Conservation (phyloP, 192 early-diverging fungal genomes). For the Geranomyces michiganensis region DNA sequence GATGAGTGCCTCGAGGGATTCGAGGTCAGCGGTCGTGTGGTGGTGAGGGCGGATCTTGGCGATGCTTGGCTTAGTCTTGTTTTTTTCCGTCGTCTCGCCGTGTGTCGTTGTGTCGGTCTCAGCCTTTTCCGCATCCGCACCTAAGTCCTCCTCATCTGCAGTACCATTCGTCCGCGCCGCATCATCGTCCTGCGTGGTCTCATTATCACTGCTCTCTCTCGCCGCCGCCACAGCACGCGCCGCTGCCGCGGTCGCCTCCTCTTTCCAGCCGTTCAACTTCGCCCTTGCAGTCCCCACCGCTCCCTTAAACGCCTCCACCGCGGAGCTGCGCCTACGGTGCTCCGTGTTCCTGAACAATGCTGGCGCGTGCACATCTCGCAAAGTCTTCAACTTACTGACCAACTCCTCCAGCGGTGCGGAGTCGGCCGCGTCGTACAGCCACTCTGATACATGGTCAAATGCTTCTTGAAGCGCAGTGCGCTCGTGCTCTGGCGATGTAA, state of each 20-base stretch:
- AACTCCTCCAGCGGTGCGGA: slow-evolving; percentile 55
- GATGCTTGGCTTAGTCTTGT: neutral
- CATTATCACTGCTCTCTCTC: slow-evolving; percentile 4
- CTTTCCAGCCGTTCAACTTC: neutral
- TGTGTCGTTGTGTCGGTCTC: too few relatives aligned
- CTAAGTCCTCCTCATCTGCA: neutral
- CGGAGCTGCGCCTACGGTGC: slow-evolving; percentile 55
- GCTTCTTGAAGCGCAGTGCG: slow-evolving; percentile 62
- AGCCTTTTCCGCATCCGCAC: slow-evolving; percentile 6
- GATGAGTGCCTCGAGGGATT: slow-evolving; percentile 46
- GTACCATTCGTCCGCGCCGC: neutral
- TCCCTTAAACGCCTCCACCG: slow-evolving; percentile 27
- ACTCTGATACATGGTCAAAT: slow-evolving; percentile 69
- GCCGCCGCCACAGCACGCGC: neutral
- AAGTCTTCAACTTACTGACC: slow-evolving; percentile 37
- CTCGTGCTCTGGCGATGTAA: slow-evolving; percentile 73
- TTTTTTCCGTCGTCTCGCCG: too few relatives aligned
- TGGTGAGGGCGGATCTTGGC: neutral
- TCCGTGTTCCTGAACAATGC: slow-evolving; percentile 54
- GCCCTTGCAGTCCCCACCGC: slow-evolving; percentile 5
- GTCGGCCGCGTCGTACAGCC: slow-evolving; percentile 85
- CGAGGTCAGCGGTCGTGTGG: slow-evolving; percentile 38
- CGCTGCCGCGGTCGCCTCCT: neutral
- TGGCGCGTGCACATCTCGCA: slow-evolving; percentile 49
- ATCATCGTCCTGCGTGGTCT: slow-evolving; percentile 11